Evolutionary conservation across 768 basidiomycete species (phyloP).

Genomic region (Filobasidium wieringae): DNA sequence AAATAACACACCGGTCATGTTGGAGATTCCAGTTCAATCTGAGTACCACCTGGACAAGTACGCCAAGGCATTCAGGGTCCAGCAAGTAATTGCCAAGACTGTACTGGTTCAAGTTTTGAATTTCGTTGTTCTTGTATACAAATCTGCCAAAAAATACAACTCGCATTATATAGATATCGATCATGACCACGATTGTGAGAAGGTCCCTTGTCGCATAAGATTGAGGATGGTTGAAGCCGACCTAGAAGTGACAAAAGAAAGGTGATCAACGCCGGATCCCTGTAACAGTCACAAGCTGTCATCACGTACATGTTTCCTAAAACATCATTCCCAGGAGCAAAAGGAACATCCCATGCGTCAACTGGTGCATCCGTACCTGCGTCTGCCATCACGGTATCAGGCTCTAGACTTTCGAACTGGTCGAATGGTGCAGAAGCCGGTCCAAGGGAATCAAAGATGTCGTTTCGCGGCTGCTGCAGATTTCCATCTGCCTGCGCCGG

Average conservation of each 20-base stretch:
- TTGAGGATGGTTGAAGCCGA: conserved; percentile 36
- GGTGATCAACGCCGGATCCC: neutral
- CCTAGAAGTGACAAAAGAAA: conserved; percentile 10
- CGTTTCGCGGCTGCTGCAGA: neutral
- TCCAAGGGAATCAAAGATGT: conserved; percentile 15
- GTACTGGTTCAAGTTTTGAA: too few species aligned
- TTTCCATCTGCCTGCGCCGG: neutral
- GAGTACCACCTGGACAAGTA: too few species aligned
- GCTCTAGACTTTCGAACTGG: conserved; percentile 24
- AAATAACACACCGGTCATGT: too few species aligned
- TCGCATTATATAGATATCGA: neutral
- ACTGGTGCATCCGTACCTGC: conserved; percentile 1
- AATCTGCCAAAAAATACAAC: neutral
- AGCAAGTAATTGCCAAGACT: too few species aligned
- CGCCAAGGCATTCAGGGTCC: too few species aligned
- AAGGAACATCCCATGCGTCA: conserved; percentile 9
- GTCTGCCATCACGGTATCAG: conserved; percentile 15
- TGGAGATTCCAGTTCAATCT: too few species aligned
- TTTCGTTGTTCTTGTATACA: too few species aligned
- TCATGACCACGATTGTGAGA: conserved; percentile 16
- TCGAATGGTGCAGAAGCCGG: conserved; percentile 26
- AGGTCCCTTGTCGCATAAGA: conserved; percentile 35
- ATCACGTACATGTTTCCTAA: conserved; percentile 14
- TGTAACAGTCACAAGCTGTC: conserved; percentile 21
- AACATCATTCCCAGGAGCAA: conserved; percentile 12